phyloP scores from a whole-genome alignment of 768 basidiomycete species.

The Tulasnella sp. region DNA sequence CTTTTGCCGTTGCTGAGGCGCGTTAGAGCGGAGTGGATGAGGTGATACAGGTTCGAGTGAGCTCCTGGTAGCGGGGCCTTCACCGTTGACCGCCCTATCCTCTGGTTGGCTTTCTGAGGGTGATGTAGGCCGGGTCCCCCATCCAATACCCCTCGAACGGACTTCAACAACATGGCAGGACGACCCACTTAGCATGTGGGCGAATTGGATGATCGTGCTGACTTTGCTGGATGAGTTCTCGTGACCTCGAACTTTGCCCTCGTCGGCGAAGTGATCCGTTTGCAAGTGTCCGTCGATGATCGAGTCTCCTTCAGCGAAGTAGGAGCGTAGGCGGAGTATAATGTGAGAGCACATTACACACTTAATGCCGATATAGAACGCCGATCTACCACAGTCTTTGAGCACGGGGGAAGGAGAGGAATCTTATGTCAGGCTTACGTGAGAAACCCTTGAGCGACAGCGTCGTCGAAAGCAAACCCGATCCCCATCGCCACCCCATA shows the following conservation, averaged over 20 bases:
- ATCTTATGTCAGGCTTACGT: neutral
- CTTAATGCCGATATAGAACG: neutral
- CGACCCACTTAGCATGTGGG: neutral
- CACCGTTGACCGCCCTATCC: neutral
- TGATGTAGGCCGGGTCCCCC: neutral
- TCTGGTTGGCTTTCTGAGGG: neutral
- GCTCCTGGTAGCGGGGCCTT: neutral
- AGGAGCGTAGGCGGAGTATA: constrained; percentile 16
- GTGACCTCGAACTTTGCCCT: neutral
- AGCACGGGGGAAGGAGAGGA: neutral
- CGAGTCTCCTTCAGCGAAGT: neutral
- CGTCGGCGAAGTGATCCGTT: neutral
- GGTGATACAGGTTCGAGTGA: neutral
- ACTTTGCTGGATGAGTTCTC: neutral
- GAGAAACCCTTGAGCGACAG: neutral
- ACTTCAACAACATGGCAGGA: neutral
- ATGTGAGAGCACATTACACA: constrained; percentile 21
- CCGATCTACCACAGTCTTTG: neutral
- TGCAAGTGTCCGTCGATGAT: neutral
- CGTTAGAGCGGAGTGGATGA: neutral
- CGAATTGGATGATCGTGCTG: neutral
- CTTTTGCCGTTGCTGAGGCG: neutral
- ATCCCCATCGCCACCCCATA: neutral
- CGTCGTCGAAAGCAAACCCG: neutral
- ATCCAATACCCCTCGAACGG: neutral